Conservation (phyloP, 495 filamentous ascomycete species). For the Aspergillus avenaceus region DNA sequence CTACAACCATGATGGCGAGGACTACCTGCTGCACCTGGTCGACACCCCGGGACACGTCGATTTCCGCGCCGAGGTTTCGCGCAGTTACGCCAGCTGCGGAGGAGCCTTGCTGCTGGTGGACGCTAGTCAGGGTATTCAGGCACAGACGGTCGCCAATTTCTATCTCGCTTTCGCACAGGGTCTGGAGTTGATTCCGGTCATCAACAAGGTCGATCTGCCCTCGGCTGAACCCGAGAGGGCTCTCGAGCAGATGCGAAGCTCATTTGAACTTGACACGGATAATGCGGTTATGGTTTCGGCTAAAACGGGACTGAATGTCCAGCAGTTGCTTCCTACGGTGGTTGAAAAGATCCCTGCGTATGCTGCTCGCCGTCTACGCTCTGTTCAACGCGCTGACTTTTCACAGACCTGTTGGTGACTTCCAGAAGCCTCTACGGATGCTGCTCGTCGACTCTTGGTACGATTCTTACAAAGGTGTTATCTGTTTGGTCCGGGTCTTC, state of each 20-base stretch:
- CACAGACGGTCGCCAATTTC: constrained; percentile 96
- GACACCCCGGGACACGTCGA: constrained; percentile 98
- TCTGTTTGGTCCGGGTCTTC: constrained; percentile 87
- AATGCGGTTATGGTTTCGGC: constrained; percentile 85
- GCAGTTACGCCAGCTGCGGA: constrained; percentile 92
- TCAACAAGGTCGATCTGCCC: constrained; percentile 94
- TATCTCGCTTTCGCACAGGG: constrained; percentile 93
- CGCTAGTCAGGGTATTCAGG: constrained; percentile 88
- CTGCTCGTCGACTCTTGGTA: constrained; percentile 98
- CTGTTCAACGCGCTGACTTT: constrained; percentile 13
- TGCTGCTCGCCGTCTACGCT: constrained; percentile 13
- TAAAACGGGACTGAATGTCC: constrained; percentile 88
- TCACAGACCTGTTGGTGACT: constrained; percentile 64
- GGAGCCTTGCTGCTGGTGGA: constrained; percentile 91
- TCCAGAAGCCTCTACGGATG: constrained; percentile 67
- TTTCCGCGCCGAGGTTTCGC: constrained; percentile 90
- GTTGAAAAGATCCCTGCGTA: constrained; percentile 77
- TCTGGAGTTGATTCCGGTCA: constrained; percentile 78
- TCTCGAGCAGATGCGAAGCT: constrained; percentile 75
- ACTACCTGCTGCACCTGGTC: constrained; percentile 91
- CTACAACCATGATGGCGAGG: constrained; percentile 77
- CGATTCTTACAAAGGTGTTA: constrained; percentile 88
- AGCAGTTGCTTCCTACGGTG: constrained; percentile 73
- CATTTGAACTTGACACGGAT: constrained; percentile 82
- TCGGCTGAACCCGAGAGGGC: constrained; percentile 81